Evolutionary conservation across 2,329 filamentous ascomycete species (phyloP).

Genomic region (Ascochyta lentis): DNA sequence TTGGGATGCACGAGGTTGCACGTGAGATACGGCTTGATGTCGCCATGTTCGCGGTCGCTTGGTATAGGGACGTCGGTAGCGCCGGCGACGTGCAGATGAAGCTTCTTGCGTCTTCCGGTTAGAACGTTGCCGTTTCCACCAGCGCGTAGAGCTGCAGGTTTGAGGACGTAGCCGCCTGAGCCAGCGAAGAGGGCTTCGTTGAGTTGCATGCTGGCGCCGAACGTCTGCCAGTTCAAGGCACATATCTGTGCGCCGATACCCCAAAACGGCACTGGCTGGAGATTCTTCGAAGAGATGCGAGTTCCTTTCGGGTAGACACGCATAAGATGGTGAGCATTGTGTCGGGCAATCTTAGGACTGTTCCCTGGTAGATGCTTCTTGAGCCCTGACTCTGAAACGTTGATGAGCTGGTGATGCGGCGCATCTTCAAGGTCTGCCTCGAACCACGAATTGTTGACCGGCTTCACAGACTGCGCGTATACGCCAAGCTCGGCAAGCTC

Average conservation of each 20-base stretch:
- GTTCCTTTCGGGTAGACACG: conserved; percentile 73
- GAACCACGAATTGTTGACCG: conserved; percentile 70
- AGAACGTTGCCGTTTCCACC: conserved; percentile 61
- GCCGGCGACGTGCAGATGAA: conserved; percentile 67
- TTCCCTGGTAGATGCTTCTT: conserved; percentile 57
- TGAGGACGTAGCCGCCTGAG: conserved; percentile 70
- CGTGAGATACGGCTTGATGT: conserved; percentile 69
- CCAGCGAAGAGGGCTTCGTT: conserved; percentile 72
- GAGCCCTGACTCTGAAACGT: conserved; percentile 70
- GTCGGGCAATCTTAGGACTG: conserved; percentile 59
- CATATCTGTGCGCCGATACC: conserved; percentile 72
- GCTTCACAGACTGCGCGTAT: conserved; percentile 74
- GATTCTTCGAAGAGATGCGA: conserved; percentile 70
- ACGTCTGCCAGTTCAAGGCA: conserved; percentile 74
- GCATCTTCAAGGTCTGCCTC: conserved; percentile 56
- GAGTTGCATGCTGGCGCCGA: conserved; percentile 69
- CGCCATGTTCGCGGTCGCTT: conserved; percentile 53
- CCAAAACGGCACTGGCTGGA: conserved; percentile 70
- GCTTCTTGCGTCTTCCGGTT: conserved; percentile 55
- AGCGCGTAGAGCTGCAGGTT: conserved; percentile 65
- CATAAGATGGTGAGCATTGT: conserved; percentile 73
- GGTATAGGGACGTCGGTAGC: conserved; percentile 67
- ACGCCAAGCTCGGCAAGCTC: conserved; percentile 71
- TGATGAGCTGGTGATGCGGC: conserved; percentile 71
- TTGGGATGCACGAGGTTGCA: conserved; percentile 68